phyloP scores from a whole-genome alignment of 2,329 filamentous ascomycete genomes.

The Aspergillus thermomutatus region DNA sequence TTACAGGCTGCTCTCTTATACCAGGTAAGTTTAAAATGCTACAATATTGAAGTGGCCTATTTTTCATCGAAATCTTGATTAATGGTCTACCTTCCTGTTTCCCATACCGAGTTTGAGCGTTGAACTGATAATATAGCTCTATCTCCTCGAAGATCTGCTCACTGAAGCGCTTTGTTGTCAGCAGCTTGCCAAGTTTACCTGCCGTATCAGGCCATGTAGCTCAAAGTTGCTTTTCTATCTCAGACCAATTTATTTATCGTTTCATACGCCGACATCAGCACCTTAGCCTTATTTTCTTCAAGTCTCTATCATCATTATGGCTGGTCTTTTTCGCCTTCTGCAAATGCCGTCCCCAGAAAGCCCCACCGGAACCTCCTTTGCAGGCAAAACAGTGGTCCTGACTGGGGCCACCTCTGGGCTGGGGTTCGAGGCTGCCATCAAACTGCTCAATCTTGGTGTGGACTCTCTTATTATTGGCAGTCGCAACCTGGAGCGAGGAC shows the following conservation, averaged over 20 bases:
- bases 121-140: neutral
- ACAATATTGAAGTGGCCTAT: too few species aligned
- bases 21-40: neutral
- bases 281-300: neutral
- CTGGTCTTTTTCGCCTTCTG: constrained; percentile 27
- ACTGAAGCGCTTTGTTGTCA: neutral
- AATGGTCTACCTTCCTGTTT: too few species aligned
- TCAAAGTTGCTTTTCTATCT: neutral
- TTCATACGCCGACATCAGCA: neutral
- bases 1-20: neutral
- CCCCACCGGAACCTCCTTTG: constrained; percentile 37
- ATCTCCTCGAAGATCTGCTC: neutral
- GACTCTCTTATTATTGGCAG: constrained; percentile 46
- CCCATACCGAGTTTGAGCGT: neutral
- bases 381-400: constrained; percentile 46
- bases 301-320: constrained; percentile 16
- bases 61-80: too few species aligned
- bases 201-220: neutral
- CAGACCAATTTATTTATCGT: neutral
- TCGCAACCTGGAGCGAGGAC: constrained; percentile 43
- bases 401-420: constrained; percentile 52
- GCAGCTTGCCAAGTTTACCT: neutral
- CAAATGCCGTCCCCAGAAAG: constrained; percentile 35
- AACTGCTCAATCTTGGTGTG: constrained; percentile 43
- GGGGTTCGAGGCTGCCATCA: constrained; percentile 49